Evolutionary conservation across 148 eudicot genomes (phyloP), one percentile per base, ranked within the genome.

Genomic region (Vaccinium corymbosum): DNA sequence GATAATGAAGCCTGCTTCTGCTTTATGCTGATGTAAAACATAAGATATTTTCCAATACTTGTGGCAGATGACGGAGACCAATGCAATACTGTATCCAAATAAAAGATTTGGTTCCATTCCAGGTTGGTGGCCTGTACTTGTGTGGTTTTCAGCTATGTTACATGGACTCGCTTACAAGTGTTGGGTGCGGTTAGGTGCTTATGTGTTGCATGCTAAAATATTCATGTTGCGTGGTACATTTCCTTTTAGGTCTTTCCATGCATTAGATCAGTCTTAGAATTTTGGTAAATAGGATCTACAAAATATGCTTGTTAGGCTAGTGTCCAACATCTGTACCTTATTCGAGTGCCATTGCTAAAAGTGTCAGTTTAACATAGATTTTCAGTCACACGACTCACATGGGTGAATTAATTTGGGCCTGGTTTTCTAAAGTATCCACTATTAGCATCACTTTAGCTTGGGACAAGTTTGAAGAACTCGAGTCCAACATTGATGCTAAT

Each of bases 81-180:
- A 84, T 15, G 73, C 88, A 50, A 84, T 86, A 32, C 74, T 94
- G 66, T 82, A 88, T 80, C 88, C 90, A 16, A 59, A 27, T 12
- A 96, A 90, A 84, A 86, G 88, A 82, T 19, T 93, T 84, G 99
- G 99, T 10, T 55, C 89, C 78, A 90, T 97, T 83, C 97, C 97
- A 87, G 99, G 99, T 97, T 78, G 59, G 87, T 85, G 75, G 9
- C 55, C 19, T 76, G 0, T 50, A 53, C 55, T 71, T 42, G 3
- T 71, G 27, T 74, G 71, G 15, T 70, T 80, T 66, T 25, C 72
- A 66, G 72, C 72, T 66, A 66, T 25, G 35, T 66, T 66, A n/a
- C 71, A 11, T 66, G 72, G 17, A 66, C 35, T 66, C 14, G 71
- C 1, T 14, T 20, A 9, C 15, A 66, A 4, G 32, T 25, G 6